These are phyloP conservation scores for Inga laurina DNA, from an alignment of 306 rosid species.

Conservation along the genomic window DNA sequence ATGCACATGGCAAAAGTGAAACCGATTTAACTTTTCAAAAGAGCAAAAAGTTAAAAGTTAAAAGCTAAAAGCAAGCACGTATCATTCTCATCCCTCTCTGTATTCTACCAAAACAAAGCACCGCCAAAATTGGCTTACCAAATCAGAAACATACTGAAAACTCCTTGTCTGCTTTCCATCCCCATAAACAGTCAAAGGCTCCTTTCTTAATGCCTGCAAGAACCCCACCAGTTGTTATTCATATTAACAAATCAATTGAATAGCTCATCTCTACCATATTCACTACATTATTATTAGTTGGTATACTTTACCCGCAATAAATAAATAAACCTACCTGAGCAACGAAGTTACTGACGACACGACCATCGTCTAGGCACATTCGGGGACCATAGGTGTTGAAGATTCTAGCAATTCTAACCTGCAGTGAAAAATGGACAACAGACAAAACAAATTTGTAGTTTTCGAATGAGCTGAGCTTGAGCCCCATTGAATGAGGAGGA, in stretches of 20 bases:
- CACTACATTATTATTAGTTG: background rate
- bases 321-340: slow-evolving; percentile 70
- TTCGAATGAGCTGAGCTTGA: background rate
- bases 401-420: slow-evolving; percentile 99
- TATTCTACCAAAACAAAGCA: slow-evolving; percentile 5
- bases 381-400: slow-evolving; percentile 98
- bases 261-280: background rate
- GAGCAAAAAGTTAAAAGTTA: background rate
- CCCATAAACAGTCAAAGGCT: slow-evolving; percentile 93
- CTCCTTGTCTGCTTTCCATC: slow-evolving; percentile 99
- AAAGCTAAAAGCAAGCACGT: background rate
- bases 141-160: slow-evolving; percentile 97
- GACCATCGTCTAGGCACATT: slow-evolving; percentile 99
- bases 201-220: slow-evolving; percentile 94
- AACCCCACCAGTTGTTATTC: slow-evolving; percentile 30
- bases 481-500: background rate
- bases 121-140: slow-evolving; percentile 51
- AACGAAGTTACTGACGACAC: slow-evolving; percentile 97
- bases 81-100: background rate
- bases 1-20: slow-evolving; percentile 26
- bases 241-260: slow-evolving; percentile 21
- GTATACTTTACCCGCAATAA: background rate
- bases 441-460: background rate
- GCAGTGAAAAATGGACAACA: slow-evolving; percentile 5
- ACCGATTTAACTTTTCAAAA: background rate